Evolutionary conservation across 2,329 filamentous ascomycete genomes (phyloP), one percentile per base, ranked within the genome.

Genomic region (Xylariaceae sp.): DNA sequence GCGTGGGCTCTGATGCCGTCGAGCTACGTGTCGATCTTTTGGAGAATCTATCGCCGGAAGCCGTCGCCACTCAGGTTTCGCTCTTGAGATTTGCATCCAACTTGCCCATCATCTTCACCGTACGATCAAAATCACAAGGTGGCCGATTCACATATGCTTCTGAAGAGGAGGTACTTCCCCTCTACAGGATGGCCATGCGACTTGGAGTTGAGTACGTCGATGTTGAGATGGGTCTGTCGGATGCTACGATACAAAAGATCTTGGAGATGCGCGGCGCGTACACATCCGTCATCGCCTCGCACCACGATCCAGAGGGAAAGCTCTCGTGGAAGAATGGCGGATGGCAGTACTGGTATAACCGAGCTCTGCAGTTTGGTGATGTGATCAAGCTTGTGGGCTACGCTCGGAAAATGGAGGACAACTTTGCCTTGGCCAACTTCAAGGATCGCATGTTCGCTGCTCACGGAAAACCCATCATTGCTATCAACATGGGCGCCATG

Each of bases 1-100:
- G 88, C 10, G 86, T 95, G 47, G 94, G 94, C 3, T 89, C 90
- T 6, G 93, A 99, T 75, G 94, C 93, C 2, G 90, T 97, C 9
- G 94, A 99, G 74, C 77, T 99, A 55, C 86, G 94, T n/a, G 90
- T 96, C 3, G 94, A 99, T 74, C 78, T 99, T 48, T 82, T 99
- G 13, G 82, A 88, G 62, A 89, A 97, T 69, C 84, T 86, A 4
- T 80, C 85, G 2, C 75, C 85, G 0, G 91, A 96, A 59, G 96
- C 89, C 63, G 83, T 99, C 39, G 85, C 86, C 51, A 85, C 88
- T 30, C 92, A 99, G 69, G 81, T 97, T 45, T 87, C 92, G 1
- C 79, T 92, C 58, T 78, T 99, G 30, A 85, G 93, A 55, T 86
- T 86, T 13, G 79, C 80, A 2, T 87, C 88, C 2, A 81, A 85